Base-by-base conservation (phyloP, 192 early-diverging fungal genomes). In the Diversispora epigaea region DNA sequence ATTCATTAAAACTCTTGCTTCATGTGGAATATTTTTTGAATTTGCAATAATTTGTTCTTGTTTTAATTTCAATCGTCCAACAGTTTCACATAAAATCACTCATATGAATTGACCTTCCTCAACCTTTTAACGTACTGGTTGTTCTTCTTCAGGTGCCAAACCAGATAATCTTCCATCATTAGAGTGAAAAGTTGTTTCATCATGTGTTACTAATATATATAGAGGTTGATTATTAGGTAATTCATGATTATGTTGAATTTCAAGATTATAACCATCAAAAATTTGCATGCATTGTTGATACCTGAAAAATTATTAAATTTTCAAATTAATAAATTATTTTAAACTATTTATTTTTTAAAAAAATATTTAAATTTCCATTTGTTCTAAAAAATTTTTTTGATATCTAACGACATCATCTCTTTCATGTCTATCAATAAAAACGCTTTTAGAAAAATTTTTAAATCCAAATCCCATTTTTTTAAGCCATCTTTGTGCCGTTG, bases 391-490 rank as follows among this genome's bases (percentile, higher is more conserved):
- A 9, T 64, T n/a, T 4, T 68, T 6, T 5, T 68, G 25, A 62
- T 77, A 77, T 4, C 54, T 22, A 3, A 80, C 67, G 2, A 80
- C 71, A 63, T 74, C 79, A 21, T 57, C 39, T 3, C 79, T 0
- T 43, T 80, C 79, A 55, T 77, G 68, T 0, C 68, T 68, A 71
- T 80, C 76, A 15, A 75, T 40, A 32, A 76, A 75, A 6, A 64
- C 14, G 6, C 25, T 61, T 43, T 71, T 71, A 5, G 17, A 43
- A 9, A 47, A 67, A n/a, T 62, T 47, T 32, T 64, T 50, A 45
- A 75, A 67, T 17, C 44, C n/a, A 52, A 68, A 80, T 40, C 76
- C 69, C 19, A 67, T 39, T 25, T 44, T 55, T 17, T 64, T 46
- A 11, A 63, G 9, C 65, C 65, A 71, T 21, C 50, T 50, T 54